Percentiles rank a stretch among this genome's conserved stretches.
Evolutionary conservation across 345 rosid genomes (phyloP).

Genomic region (Corymbia maculata): DNA sequence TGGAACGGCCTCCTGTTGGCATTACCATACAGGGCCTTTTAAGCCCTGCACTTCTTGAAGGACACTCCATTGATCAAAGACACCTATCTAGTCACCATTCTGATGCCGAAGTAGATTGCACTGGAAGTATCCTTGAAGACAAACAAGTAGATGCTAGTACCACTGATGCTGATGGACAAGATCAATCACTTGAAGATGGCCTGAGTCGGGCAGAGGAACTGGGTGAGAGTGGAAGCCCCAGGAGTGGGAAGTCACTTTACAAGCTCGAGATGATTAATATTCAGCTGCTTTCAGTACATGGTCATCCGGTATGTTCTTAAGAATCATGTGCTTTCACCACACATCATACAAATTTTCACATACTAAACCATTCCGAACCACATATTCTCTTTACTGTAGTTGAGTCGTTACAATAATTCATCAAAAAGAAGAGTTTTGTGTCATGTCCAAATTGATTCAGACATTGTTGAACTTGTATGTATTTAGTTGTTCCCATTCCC

Average conservation of each 20-base stretch:
- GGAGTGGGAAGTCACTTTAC: conserved; percentile 53
- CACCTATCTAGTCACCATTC: conserved; percentile 31
- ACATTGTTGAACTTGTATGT: neutral
- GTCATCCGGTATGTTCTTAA: conserved; percentile 46
- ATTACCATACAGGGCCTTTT: conserved; percentile 75
- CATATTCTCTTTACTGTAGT: neutral
- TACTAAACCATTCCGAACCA: neutral
- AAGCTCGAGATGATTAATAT: conserved; percentile 77
- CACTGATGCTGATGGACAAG: conserved; percentile 28
- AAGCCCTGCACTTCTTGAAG: conserved; percentile 68
- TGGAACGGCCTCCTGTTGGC: conserved; percentile 88
- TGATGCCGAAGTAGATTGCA: conserved; percentile 13
- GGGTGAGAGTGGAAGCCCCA: conserved; percentile 22
- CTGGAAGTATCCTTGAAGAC: conserved; percentile 17
- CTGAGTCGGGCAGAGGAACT: conserved; percentile 21
- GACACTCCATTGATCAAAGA: conserved; percentile 58
- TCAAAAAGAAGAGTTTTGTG: neutral
- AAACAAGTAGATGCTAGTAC: conserved; percentile 24
- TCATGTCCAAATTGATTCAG: neutral
- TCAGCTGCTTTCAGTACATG: conserved; percentile 72
- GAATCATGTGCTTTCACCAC: neutral
- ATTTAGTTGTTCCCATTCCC: neutral
- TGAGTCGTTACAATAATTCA: neutral
- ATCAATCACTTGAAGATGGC: conserved; percentile 17
- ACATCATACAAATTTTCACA: neutral